A percentile compares a stretch with the other conserved stretches of the same genome.
These are phyloP conservation scores for Chlorella sp. DNA, from an alignment of 139 green algal species.

Conservation along the genomic window DNA sequence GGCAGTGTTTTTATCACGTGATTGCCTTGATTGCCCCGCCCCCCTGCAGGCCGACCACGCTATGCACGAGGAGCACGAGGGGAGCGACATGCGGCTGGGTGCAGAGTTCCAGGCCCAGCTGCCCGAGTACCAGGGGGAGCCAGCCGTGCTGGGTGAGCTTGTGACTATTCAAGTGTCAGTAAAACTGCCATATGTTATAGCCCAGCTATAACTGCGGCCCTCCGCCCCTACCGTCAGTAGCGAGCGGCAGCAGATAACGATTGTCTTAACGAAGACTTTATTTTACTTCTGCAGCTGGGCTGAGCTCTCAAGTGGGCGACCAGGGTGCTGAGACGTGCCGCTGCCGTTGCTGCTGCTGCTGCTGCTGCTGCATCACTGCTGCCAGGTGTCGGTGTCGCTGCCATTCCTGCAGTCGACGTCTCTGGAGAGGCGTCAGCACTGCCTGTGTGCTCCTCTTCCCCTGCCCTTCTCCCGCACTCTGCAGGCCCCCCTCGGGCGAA, in stretches of 20 bases:
- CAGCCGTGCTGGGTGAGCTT: conserved; percentile 9
- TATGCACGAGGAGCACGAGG: conserved; percentile 22
- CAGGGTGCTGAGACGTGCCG: too few species aligned
- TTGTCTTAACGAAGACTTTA: too few species aligned
- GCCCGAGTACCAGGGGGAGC: neutral
- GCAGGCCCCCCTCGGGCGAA: neutral
- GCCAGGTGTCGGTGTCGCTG: neutral
- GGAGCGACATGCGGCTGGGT: conserved; percentile 47
- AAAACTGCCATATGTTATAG: too few species aligned
- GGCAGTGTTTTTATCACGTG: too few species aligned
- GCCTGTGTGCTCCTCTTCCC: neutral
- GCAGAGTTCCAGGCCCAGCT: conserved; percentile 50
- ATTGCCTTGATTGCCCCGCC: neutral
- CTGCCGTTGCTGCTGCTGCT: neutral
- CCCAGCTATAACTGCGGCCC: too few species aligned
- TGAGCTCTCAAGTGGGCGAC: too few species aligned
- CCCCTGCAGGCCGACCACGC: conserved; percentile 11
- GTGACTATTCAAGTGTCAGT: too few species aligned
- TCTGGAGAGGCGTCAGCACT: neutral
- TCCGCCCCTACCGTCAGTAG: too few species aligned
- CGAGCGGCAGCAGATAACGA: too few species aligned
- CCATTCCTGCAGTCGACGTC: neutral
- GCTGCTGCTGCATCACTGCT: too few species aligned
- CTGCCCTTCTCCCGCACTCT: neutral
- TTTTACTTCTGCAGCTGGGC: too few species aligned